Conservation (phyloP, 2,329 filamentous ascomycete genomes). For the Neofusicoccum cordaticola region DNA sequence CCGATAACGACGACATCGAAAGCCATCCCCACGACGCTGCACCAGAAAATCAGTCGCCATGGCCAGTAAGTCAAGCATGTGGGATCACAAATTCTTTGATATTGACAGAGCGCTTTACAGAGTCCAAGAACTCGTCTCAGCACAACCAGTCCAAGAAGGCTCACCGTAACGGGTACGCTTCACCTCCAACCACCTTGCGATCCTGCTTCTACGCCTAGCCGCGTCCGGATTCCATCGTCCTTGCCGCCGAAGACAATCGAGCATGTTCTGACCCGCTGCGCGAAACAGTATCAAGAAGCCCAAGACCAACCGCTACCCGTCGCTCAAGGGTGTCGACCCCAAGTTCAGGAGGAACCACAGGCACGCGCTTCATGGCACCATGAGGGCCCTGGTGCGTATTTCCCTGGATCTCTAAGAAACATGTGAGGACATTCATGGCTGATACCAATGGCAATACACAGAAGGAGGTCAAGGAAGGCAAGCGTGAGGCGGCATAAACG, state of each 20-base stretch:
- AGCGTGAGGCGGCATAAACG: slow-evolving; percentile 78
- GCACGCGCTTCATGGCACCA: slow-evolving; percentile 98
- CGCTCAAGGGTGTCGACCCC: slow-evolving; percentile 96
- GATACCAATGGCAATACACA: slow-evolving; percentile 41
- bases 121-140: slow-evolving; percentile 99
- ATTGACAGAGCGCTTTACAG: slow-evolving; percentile 48
- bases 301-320: slow-evolving; percentile 98
- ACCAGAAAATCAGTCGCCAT: slow-evolving; percentile 53
- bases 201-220: not conserved
- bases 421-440: not conserved
- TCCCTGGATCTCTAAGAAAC: not conserved
- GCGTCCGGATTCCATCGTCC: not conserved
- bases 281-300: slow-evolving; percentile 94
- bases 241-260: slow-evolving; percentile 12
- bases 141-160: slow-evolving; percentile 98
- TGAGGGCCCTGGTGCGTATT: slow-evolving; percentile 86
- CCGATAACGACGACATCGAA: slow-evolving; percentile 18
- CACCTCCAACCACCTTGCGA: slow-evolving; percentile 11
- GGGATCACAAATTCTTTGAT: not conserved
- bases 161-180: slow-evolving; percentile 94
- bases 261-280: slow-evolving; percentile 12
- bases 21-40: slow-evolving; percentile 18
- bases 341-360: slow-evolving; percentile 99
- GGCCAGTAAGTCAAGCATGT: slow-evolving; percentile 59
- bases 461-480: slow-evolving; percentile 98